Conservation (phyloP, 1,284 basidiomycete genomes). For the Rhodotorula sp. region DNA sequence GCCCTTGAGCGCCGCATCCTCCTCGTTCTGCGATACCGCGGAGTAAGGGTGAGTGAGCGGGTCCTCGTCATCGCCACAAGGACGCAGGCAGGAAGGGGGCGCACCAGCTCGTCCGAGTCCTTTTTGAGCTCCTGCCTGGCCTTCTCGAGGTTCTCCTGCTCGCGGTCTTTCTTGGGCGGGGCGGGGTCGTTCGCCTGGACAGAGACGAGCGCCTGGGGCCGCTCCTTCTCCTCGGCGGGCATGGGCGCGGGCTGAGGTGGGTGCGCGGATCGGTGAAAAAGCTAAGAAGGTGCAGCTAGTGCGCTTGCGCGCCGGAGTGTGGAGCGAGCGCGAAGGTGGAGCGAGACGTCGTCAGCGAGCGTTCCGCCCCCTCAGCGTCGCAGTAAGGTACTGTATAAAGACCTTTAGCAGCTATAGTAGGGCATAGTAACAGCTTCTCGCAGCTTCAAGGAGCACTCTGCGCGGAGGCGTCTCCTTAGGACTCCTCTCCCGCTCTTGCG, state of each 20-base stretch:
- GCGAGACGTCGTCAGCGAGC: too few relatives aligned
- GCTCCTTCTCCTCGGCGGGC: conserved; percentile 16
- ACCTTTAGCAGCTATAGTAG: too few relatives aligned
- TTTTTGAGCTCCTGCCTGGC: conserved; percentile 16
- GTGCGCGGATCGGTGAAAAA: background rate
- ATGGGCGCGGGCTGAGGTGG: background rate
- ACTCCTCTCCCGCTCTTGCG: too few relatives aligned
- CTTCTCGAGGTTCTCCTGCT: conserved; percentile 11
- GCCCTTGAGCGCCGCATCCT: conserved; percentile 89
- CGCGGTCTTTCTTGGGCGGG: conserved; percentile 6
- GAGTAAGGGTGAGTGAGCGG: background rate
- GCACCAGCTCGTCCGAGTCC: conserved; percentile 8
- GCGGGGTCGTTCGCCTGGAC: conserved; percentile 14
- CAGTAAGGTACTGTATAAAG: too few relatives aligned
- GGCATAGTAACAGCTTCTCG: too few relatives aligned
- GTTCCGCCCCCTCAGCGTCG: too few relatives aligned
- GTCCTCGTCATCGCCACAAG: background rate
- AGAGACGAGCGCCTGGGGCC: conserved; percentile 8
- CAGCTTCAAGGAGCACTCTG: too few relatives aligned
- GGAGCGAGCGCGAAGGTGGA: too few relatives aligned
- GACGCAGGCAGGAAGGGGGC: background rate
- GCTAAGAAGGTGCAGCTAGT: background rate
- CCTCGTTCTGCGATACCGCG: conserved; percentile 60
- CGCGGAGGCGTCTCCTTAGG: too few relatives aligned
- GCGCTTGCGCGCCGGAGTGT: background rate